Evolutionary conservation across 306 rosid species (phyloP), one percentile per base, ranked within the genome.

Genomic region (Malus fusca): DNA sequence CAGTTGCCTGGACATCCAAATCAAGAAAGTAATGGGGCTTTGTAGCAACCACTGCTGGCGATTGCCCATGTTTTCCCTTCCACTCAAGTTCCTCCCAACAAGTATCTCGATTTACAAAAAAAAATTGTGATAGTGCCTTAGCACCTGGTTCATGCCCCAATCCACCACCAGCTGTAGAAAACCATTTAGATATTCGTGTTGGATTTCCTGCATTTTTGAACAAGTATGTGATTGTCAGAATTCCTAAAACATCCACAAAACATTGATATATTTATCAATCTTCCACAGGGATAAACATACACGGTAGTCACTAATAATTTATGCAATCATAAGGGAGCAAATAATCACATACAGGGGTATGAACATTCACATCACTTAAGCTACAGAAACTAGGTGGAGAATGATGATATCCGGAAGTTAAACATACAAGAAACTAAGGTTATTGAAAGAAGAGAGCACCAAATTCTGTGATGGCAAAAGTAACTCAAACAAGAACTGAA

Each of bases 31-130:
- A 92, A 83, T 92, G 96, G 77, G 97, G 98, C 83, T 94, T 94
- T 0, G 98, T 94, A 18, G 98, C 97, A 83, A 94, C 97, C 83
- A 94, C 84, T 30, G 96, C 98, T 2, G 97, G 98, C 22, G 98
- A 92, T 68, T 92, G 98, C 78, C 98, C 98, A 81, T 94, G 98
- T 77, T 88, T 92, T 75, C 98, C 98, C 78, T 89, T 90, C 98
- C 96, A 90, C 91, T 91, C 96, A 68, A 92, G 89, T 85, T 94
- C 98, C 82, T 92, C 97, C 97, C 98, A 94, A 82, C 95, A 92
- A 69, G 86, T 89, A 85, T 94, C 96, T 78, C 96, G 86, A 85
- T 92, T 78, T 72, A 81, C 84, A 75, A 94, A 94, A 66, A 97
- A 89, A 84, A 92, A 94, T 68, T 92, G 92, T 17, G 96, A 82